These are phyloP conservation scores for Mortierella claussenii DNA, from an alignment of 192 early-diverging fungal genomes.

Conservation along the genomic window DNA sequence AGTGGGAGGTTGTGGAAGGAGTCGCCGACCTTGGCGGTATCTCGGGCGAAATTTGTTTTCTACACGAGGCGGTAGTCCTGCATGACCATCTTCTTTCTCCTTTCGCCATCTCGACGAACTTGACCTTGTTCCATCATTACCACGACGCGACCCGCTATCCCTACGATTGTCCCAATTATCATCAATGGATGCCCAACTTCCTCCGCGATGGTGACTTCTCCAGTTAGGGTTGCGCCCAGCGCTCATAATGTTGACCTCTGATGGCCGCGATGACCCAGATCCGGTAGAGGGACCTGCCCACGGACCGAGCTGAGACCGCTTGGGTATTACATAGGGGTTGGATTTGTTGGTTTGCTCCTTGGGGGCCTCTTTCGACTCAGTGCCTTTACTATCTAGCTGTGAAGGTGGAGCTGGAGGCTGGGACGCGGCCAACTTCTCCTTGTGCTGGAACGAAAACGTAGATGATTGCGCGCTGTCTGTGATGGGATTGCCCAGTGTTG, in stretches of 20 bases:
- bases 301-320: slow-evolving; percentile 14
- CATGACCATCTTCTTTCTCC: slow-evolving; percentile 28
- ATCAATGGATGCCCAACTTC: slow-evolving; percentile 36
- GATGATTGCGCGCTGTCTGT: background rate
- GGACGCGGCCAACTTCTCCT: background rate
- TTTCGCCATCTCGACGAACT: slow-evolving; percentile 27
- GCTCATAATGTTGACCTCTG: background rate
- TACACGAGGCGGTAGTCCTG: slow-evolving; percentile 41
- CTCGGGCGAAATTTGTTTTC: slow-evolving; percentile 50
- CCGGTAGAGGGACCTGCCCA: slow-evolving; percentile 13
- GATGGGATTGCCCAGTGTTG: background rate
- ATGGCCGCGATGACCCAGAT: background rate
- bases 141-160: background rate
- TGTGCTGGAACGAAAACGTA: background rate
- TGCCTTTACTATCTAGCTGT: background rate
- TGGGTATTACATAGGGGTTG: slow-evolving; percentile 24
- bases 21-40: slow-evolving; percentile 34
- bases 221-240: slow-evolving; percentile 14
- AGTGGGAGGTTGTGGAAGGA: background rate
- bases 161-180: slow-evolving; percentile 12
- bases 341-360: slow-evolving; percentile 2
- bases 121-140: background rate
- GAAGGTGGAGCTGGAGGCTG: background rate
- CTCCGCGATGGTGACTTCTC: slow-evolving; percentile 31
- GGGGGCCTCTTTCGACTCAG: background rate